Evolutionary conservation across 208 protist genomes (phyloP), one percentile per base, ranked within the genome.

Genomic region (Acanthamoeba lenticulata): DNA sequence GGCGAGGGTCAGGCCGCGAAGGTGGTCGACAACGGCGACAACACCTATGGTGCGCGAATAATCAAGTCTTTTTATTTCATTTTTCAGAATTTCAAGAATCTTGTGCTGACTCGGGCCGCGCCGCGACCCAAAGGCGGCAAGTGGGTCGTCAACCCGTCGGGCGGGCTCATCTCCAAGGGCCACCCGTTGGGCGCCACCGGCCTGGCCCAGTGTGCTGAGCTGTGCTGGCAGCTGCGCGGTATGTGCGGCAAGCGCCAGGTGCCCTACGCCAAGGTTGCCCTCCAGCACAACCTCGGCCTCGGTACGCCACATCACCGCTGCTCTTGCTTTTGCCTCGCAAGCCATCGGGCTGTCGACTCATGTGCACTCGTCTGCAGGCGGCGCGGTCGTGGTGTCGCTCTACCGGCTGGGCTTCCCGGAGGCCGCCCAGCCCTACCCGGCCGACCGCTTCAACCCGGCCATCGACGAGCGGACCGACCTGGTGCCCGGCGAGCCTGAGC

Each of bases 111-210:
- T 1, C 19, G 2, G 13, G 9, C 45, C 17, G 32, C 2, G 27
- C 27, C 13, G n/a, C 24, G 29, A 17, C 34, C 5, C 5, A 38
- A 29, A 88, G 79, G 95, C 49, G 95, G 95, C 36, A 96, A 96
- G 90, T 94, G 94, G 52, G 95, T 96, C 21, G 81, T 96, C 55
- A 96, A 96, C 69, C 95, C 95, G 17, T 95, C 94, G n/a, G 95
- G 95, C 29, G 95, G 95, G 24, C 85, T 96, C 17, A 94, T 95
- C 62, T 95, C 94, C 72, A 96, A 96, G 94, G 95, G 94, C 5
- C 94, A 96, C 67, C 94, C 95, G 36, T 92, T 95, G 29, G 94
- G 85, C 32, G 93, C 93, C 44, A 95, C 94, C 3, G 94, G 93
- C 17, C 74, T 95, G 11, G 93, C 94, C 17, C 94, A 95, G 65